Evolutionary conservation across 2,329 filamentous ascomycete genomes (phyloP).

Genomic region (Colletotrichum somersetense): DNA sequence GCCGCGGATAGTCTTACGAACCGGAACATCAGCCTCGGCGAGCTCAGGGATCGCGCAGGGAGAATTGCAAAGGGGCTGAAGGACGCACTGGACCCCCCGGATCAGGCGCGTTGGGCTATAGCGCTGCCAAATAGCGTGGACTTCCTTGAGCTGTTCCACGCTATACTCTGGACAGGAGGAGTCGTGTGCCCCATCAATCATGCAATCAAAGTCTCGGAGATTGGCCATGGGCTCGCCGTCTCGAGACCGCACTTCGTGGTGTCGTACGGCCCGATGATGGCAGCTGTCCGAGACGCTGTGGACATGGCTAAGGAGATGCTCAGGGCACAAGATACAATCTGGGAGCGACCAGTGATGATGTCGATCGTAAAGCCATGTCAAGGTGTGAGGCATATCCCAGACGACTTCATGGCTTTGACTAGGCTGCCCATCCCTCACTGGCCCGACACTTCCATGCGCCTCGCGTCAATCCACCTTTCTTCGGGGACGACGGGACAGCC

Average conservation of each 20-base stretch:
- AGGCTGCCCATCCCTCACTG: slow-evolving; percentile 53
- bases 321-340: slow-evolving; percentile 47
- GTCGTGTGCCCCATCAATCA: slow-evolving; percentile 56
- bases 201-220: slow-evolving; percentile 54
- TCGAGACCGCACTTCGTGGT: slow-evolving; percentile 57
- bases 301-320: slow-evolving; percentile 48
- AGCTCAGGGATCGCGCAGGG: slow-evolving; percentile 56
- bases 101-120: slow-evolving; percentile 57
- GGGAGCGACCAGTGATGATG: slow-evolving; percentile 51
- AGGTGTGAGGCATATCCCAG: slow-evolving; percentile 48
- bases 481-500: slow-evolving; percentile 88
- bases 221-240: slow-evolving; percentile 57
- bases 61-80: slow-evolving; percentile 56
- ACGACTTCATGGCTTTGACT: slow-evolving; percentile 50
- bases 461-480: slow-evolving; percentile 55
- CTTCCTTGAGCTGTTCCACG: slow-evolving; percentile 57
- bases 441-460: slow-evolving; percentile 49
- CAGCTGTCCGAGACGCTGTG: slow-evolving; percentile 50
- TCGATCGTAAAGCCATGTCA: slow-evolving; percentile 49
- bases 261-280: slow-evolving; percentile 52
- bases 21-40: slow-evolving; percentile 59
- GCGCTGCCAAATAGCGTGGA: slow-evolving; percentile 60
- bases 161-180: slow-evolving; percentile 57
- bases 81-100: slow-evolving; percentile 48
- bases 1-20: slow-evolving; percentile 58